Base-by-base conservation (phyloP, 371 early-diverging fungal species). In the Smittium culicis region DNA sequence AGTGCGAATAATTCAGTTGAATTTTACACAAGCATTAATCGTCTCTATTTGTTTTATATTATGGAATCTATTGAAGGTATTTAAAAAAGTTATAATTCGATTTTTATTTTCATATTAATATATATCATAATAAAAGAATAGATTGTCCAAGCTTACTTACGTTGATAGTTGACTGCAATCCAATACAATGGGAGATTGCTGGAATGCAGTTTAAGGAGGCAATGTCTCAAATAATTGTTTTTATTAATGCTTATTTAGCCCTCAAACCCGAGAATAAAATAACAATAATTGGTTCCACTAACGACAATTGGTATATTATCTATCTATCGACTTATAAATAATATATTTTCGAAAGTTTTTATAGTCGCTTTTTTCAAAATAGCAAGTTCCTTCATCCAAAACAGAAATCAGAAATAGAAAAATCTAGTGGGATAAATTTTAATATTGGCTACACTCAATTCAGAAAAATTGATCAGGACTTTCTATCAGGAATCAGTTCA, bases 231-330 rank as follows among this genome's bases (percentile, higher is more conserved):
- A 75, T 89, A 24, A 70, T 91, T 8, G 79, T 91, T 11, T 92
- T 90, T 69, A 82, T 93, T 66, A 92, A 94, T 72, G 92, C 93
- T 1, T 91, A 91, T 74, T 78, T 94, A 61, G 89, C 92, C 11
- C 79, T 92, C 16, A 86, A 87, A 61, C 85, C 88, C 58, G 88
- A 91, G 67, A 93, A 91, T 74, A 79, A 81, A 67, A 79, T 94
- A 27, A 89, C 85, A 0, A 86, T 89, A 0, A 84, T 94, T 17
- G 92, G 89, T 1, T 80, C 78, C 17, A 16, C 67, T 27, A 29
- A 29, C 2, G 64, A 64, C 32, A 30, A 34, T 5, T 67, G 67
- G 67, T 67, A 67, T 45, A 45, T 45, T 20, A 11, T 20, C 45
- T 45, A 11, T 45, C 5, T 45, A 11, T 45, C 5, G 45, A 11